Conservation (phyloP, 176 grass and related monocot genomes). For the Oryza meridionalis region DNA sequence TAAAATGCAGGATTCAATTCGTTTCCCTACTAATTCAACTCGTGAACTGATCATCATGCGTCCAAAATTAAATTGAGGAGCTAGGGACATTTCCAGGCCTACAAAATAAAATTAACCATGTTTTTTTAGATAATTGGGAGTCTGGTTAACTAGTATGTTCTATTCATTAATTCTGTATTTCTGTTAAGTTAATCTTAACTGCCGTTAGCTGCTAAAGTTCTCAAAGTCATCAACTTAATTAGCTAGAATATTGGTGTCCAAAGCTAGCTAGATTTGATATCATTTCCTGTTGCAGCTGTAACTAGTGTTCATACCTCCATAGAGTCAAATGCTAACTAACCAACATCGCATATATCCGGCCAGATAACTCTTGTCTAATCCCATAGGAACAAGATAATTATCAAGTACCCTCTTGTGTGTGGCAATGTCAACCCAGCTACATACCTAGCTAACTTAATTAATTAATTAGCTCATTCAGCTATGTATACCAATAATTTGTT, state of each 20-base stretch:
- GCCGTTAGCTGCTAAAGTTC: not conserved
- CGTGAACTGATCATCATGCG: not conserved
- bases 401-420: not conserved
- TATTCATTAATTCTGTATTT: no score
- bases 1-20: no score
- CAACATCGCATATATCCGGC: not conserved
- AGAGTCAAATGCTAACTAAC: not conserved
- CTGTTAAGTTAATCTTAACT: not conserved
- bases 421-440: constrained; percentile 8
- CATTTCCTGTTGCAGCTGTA: not conserved
- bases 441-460: not conserved
- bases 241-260: not conserved
- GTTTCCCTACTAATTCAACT: not conserved
- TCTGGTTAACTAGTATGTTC: not conserved
- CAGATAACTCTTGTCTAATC: not conserved
- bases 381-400: not conserved
- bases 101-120: no score
- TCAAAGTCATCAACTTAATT: constrained; percentile 12
- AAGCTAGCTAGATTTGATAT: not conserved
- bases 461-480: not conserved
- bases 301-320: not conserved
- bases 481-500: constrained; percentile 1
- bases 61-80: no score
- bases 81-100: no score
- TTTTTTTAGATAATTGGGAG: no score